Base-by-base conservation (phyloP, 2,329 filamentous ascomycete species). In the Epichloe aotearoae region DNA sequence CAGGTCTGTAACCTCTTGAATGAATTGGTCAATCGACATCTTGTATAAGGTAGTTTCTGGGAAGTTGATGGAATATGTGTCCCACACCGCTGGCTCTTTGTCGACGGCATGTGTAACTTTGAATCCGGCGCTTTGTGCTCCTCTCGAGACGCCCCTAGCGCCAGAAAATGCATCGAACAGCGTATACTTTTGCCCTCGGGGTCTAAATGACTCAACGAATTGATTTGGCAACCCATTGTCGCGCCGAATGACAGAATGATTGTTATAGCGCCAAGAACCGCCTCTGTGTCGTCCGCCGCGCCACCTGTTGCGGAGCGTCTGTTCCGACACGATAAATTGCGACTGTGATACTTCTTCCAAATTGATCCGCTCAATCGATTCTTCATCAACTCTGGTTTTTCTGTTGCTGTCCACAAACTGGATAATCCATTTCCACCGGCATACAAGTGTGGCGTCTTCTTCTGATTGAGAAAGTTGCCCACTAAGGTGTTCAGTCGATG, bases 101-200 rank as follows among this genome's bases (percentile, higher is more conserved):
- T 95, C 88, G 11, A 90, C 76, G 0, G 77, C 82, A 62, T 79
- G 81, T 23, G 69, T 66, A 0, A 87, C 60, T 3, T 71, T 65
- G 14, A 89, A 66, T 0, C 85, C 84, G 0, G 73, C 73, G 14
- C 63, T 62, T 19, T 69, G 61, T 0, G 84, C 84, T 0, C 84
- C 87, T 2, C 75, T 69, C 0, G 84, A 85, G 1, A 79, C 77
- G 4, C 87, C 87, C 0, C 88, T 86, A 2, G 77, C 84, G 1
- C 87, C 86, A 36, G 79, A 84, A 55, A 87, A 93, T 0, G 77
- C 73, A 59, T 93, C 88, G 1, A 79, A 84, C 23, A 83, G 78
- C 0, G 80, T 85, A 53, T 87, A 87, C 39, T 69, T 70, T 44
- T 78, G 74, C 0, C 63, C 63, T 0, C 50, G 52, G 1, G 19